phyloP scores from a whole-genome alignment of 2,329 filamentous ascomycete species.

The Drechslerella stenobrocha region DNA sequence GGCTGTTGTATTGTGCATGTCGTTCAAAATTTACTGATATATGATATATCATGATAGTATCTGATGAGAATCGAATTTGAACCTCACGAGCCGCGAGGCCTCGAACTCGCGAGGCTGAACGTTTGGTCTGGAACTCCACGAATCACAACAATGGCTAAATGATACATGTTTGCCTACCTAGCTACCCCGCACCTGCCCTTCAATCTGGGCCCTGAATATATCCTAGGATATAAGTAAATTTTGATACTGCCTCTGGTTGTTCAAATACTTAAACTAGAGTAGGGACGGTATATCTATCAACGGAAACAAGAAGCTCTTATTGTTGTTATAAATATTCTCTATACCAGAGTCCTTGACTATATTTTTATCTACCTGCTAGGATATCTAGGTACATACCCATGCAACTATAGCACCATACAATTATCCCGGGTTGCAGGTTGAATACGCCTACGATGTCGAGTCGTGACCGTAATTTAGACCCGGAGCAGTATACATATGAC shows the following conservation, averaged over 20 bases:
- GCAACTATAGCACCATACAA: neutral
- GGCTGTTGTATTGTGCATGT: neutral
- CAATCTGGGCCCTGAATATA: neutral
- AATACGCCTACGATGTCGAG: neutral
- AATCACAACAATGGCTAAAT: neutral
- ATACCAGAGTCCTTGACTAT: neutral
- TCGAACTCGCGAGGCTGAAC: neutral
- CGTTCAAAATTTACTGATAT: neutral
- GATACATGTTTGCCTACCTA: neutral
- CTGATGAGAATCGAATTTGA: too few relatives aligned
- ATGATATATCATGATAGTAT: too few relatives aligned
- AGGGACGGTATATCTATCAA: neutral
- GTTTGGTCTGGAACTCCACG: neutral
- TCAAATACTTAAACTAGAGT: neutral
- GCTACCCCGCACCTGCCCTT: neutral
- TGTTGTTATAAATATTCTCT: neutral
- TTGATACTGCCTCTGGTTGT: too few relatives aligned
- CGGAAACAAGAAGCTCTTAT: neutral
- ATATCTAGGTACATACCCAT: too few relatives aligned
- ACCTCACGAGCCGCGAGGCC: neutral
- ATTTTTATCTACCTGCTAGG: too few relatives aligned
- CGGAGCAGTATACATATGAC: constrained; percentile 34
- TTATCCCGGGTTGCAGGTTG: neutral
- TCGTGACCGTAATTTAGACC: neutral
- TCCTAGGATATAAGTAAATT: constrained; percentile 1